Percentiles rank a stretch among this genome's conserved stretches.
These are phyloP conservation scores for Nemania sp. DNA, from an alignment of 2,329 filamentous ascomycete genomes.

Conservation along the genomic window DNA sequence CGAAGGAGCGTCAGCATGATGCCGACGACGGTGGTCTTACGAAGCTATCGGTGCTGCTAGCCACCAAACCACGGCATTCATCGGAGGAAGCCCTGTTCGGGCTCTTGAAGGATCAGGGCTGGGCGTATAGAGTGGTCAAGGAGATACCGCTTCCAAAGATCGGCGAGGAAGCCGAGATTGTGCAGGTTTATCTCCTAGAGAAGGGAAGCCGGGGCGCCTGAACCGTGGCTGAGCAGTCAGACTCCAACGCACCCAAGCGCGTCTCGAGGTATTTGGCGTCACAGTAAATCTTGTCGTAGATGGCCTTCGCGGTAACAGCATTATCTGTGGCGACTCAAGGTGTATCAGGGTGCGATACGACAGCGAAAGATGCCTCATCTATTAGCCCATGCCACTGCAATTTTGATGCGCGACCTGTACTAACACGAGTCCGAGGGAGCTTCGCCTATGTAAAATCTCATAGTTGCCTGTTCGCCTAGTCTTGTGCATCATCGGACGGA, in stretches of 20 bases:
- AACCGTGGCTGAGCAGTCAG: not conserved
- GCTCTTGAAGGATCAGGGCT: constrained; percentile 51
- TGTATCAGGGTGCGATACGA: no score
- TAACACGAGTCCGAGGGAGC: no score
- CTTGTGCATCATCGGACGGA: no score
- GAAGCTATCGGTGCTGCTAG: constrained; percentile 54
- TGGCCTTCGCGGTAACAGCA: no score
- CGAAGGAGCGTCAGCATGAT: constrained; percentile 35
- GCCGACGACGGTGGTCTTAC: constrained; percentile 1
- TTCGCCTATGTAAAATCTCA: no score
- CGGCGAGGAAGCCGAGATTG: constrained; percentile 48
- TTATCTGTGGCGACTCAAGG: no score
- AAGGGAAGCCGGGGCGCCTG: constrained; percentile 33
- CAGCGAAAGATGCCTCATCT: no score
- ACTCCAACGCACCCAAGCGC: not conserved
- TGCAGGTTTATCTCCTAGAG: constrained; percentile 59
- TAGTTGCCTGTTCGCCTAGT: no score
- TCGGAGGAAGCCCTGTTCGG: constrained; percentile 56
- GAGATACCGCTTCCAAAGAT: constrained; percentile 53
- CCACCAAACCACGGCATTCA: constrained; percentile 60
- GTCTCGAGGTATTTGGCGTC: no score
- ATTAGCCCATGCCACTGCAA: no score
- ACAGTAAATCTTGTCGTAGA: no score
- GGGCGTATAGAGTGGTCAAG: constrained; percentile 49
- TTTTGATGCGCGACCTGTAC: no score